Conservation (phyloP, 768 basidiomycete genomes). For the Russula virescens region DNA sequence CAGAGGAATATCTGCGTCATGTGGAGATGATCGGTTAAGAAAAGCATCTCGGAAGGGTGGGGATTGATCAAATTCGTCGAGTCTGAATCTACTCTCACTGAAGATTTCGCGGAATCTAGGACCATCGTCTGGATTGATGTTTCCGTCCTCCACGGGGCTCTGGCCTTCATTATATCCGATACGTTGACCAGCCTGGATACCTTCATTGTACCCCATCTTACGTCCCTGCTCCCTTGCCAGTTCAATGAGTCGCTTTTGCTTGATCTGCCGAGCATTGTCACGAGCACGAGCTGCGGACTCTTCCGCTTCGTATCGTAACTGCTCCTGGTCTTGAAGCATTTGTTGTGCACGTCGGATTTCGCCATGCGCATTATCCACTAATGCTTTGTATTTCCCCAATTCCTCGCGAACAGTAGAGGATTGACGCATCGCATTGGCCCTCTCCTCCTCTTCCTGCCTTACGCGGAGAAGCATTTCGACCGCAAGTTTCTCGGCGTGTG, state of each 20-base stretch:
- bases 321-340: constrained; percentile 39
- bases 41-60: neutral
- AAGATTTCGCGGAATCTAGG: constrained; percentile 16
- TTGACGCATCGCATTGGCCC: constrained; percentile 37
- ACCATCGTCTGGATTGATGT: neutral
- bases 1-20: neutral
- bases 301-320: constrained; percentile 41
- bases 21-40: neutral
- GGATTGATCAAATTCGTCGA: constrained; percentile 14
- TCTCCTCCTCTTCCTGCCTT: constrained; percentile 37
- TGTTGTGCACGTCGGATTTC: constrained; percentile 41
- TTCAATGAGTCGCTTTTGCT: constrained; percentile 38
- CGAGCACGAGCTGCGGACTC: constrained; percentile 41
- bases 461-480: constrained; percentile 41
- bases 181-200: constrained; percentile 29
- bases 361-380: constrained; percentile 41
- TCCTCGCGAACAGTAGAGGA: constrained; percentile 37
- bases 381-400: constrained; percentile 41
- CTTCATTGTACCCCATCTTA: constrained; percentile 38
- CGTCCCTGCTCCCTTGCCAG: constrained; percentile 42
- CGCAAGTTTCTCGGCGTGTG: constrained; percentile 42
- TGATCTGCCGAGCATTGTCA: constrained; percentile 39
- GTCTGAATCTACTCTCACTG: constrained; percentile 5
- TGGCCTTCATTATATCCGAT: constrained; percentile 18
- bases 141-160: neutral